Base-by-base conservation (phyloP, 1,284 basidiomycete genomes). In the Tranzscheliella williamsii region DNA sequence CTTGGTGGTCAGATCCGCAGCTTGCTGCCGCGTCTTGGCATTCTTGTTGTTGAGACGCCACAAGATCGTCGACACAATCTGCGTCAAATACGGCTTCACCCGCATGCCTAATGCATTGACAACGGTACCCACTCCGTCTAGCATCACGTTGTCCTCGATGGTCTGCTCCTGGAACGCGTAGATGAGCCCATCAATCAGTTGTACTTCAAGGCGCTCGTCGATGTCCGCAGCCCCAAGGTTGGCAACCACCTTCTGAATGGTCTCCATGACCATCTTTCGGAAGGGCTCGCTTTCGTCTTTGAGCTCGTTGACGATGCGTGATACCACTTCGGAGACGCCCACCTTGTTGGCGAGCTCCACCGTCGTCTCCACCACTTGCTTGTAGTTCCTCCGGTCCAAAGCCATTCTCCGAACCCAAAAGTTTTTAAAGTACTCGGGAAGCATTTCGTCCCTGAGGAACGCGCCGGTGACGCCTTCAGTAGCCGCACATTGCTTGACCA, bases 191-290 rank as follows among this genome's bases (percentile, higher is more conserved):
- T 99, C 95, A 24, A 98, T 89, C 12, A 99, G 85, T 48, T 90
- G 85, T 12, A 94, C 86, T 80, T 99, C 94, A 37, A 98, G 82
- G 39, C 92, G 84, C 79, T 98, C 92, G 75, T 98, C 94, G 51
- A 98, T 90, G 73, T 98, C 95, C 1, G 93, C 90, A 2, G 94
- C 91, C 47, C 95, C 93, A 4, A 95, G 85, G 11, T 87, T 88
- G 6, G 87, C 86, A 24, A 99, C 84, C 29, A 98, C 95, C 78
- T 96, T 95, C 18, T 92, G 95, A 70, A 98, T 96, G 0, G 95
- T 97, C 81, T 98, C 95, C 94, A 98, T 98, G 32, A 96, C 93
- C 95, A 98, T 98, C 83, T 97, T 97, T 64, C 94, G 84, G 82
- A 94, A 97, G 5, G 92, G 91, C 81, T 98, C 95, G 60, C 75